Evolutionary conservation across 371 early-diverging fungal genomes (phyloP), one percentile per base, ranked within the genome.

Genomic region (Smittium culicis): DNA sequence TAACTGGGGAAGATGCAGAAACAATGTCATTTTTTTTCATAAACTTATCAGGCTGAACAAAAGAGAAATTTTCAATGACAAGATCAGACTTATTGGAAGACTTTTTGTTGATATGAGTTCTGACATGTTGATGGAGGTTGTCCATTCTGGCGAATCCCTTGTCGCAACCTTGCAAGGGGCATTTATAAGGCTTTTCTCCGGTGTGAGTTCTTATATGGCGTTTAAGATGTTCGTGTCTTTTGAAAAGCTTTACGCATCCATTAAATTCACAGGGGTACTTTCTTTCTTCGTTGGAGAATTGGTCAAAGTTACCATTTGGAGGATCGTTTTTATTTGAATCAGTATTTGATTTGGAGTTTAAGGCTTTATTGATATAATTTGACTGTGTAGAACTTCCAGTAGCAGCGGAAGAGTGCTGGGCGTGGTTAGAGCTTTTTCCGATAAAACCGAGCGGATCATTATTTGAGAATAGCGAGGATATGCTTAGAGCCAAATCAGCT

Each of bases 121-220:
- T 89, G 63, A 88, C 80, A 68, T 94, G 94, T 17, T 92, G 91
- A 33, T 89, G 87, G 35, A 94, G 79, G 3, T 91, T 91, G 72
- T 94, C 94, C 54, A 88, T 91, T 33, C 94, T 79, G 16, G 91
- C 88, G 72, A 94, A 94, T 35, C 82, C 81, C 71, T 94, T 94
- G 25, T 82, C 89, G 70, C 92, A 92, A 28, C 82, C 87, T 68
- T 76, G 73, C 5, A 80, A 73, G 31, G 79, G 78, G 68, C 90
- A 90, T 34, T 83, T 79, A 72, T 85, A 89, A 1, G 90, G 89
- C n/a, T 87, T 78, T 77, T 89, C 88, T 1, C 91, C 91, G 5
- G 92, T 93, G 70, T 93, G 94, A 1, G 89, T 91, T 2, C 92
- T 84, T 65, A 90, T 71, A 70, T 93, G 94, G 14, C 90, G 72